Evolutionary conservation across 108 stramenopile genomes (phyloP), one percentile per base, ranked within the genome.

Genomic region (Skeletonema tropicum): DNA sequence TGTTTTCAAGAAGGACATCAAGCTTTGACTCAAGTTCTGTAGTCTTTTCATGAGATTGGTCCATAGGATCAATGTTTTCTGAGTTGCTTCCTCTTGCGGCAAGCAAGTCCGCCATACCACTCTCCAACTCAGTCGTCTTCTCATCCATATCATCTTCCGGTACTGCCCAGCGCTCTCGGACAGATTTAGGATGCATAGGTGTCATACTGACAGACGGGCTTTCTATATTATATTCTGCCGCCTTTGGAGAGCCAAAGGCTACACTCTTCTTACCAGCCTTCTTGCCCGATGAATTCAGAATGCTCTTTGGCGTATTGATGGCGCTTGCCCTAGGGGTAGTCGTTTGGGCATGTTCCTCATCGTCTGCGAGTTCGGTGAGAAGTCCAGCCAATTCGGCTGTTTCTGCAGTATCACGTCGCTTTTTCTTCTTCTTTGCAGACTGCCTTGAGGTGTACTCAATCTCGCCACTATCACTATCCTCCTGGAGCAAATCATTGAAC

Each of bases 121-220:
- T 62, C 66, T 83, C 82, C n/a, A 79, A 42, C 49, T 74, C 83
- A 31, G 69, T 71, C 7, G 85, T 75, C 35, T 68, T 32, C 42
- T 74, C 70, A 31, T 41, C 46, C 68, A 71, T 60, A 25, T 31
- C 46, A 25, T 31, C 46, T 21, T 42, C 65, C 57, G 88, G 89
- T n/a, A 89, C 76, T 1, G 57, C 13, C 59, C 80, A 90, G 31
- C 83, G 79, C 21, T 85, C 85, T 25, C 88, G 88, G 6, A 62
- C 75, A 13, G 49, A 52, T 58, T 82, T 75, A 23, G 79, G 66
- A 25, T 90, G 90, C 87, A 94, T 85, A 10, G 92, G 95, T 9
- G 95, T 94, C 55, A 94, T 70, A 62, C 70, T 88, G 10, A 79
- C 75, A 10, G 93, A 91, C 17, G 95, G 95, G 65, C 92, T 93